These are phyloP conservation scores for Globisporangium uncinulatum DNA, from an alignment of 352 stramenopile species.

Conservation along the genomic window DNA sequence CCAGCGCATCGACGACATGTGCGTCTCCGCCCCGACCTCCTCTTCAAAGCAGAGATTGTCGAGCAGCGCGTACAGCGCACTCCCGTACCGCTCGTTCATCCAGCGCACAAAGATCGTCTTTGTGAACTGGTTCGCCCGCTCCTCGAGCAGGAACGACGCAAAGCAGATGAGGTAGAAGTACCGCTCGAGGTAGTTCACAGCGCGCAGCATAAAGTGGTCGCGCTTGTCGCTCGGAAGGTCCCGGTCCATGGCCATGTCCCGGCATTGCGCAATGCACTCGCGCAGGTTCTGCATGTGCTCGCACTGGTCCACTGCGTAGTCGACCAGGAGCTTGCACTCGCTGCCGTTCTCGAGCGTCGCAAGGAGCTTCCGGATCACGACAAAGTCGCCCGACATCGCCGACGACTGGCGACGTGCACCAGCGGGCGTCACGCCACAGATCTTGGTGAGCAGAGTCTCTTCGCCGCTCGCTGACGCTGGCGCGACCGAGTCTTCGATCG, in stretches of 20 bases:
- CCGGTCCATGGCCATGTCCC: slow-evolving; percentile 67
- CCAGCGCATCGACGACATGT: slow-evolving; percentile 83
- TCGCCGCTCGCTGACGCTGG: slow-evolving; percentile 5
- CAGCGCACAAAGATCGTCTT: slow-evolving; percentile 65
- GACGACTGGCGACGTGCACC: slow-evolving; percentile 43
- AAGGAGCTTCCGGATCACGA: slow-evolving; percentile 70
- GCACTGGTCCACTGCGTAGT: slow-evolving; percentile 71
- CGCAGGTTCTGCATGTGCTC: slow-evolving; percentile 84
- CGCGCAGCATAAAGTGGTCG: slow-evolving; percentile 78
- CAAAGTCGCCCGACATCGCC: slow-evolving; percentile 51
- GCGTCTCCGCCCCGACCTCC: slow-evolving; percentile 68
- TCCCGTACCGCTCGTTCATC: slow-evolving; percentile 83
- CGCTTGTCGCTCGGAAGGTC: slow-evolving; percentile 61
- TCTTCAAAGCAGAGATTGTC: slow-evolving; percentile 86
- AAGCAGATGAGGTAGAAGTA: slow-evolving; percentile 91
- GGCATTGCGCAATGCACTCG: slow-evolving; percentile 77
- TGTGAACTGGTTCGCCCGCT: slow-evolving; percentile 47
- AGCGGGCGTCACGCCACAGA: slow-evolving; percentile 6
- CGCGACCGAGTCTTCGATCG: slow-evolving; percentile 38
- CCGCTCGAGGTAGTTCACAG: slow-evolving; percentile 85
- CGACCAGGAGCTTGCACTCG: slow-evolving; percentile 55
- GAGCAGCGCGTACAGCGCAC: slow-evolving; percentile 76
- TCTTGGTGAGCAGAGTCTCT: slow-evolving; percentile 19
- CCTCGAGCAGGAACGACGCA: slow-evolving; percentile 77
- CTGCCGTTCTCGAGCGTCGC: slow-evolving; percentile 66